phyloP scores from a whole-genome alignment of 495 filamentous ascomycete genomes.

The Sabuloglossum arenarium region DNA sequence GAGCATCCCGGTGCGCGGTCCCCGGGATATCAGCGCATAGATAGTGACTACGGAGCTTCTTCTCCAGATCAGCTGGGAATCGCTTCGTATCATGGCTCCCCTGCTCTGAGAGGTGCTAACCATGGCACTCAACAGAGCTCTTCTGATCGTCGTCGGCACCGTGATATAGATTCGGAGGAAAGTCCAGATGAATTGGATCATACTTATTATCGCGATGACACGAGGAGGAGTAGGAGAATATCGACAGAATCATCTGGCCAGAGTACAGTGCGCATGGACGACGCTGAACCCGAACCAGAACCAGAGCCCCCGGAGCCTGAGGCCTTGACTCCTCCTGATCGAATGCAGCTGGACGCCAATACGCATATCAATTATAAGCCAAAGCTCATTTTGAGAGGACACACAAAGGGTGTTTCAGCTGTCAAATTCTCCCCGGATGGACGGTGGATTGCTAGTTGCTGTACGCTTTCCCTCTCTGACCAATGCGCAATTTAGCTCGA shows the following conservation, averaged over 20 bases:
- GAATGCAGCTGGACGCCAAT: conserved; percentile 4
- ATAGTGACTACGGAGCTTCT: conserved; percentile 6
- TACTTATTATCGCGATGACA: conserved; percentile 9
- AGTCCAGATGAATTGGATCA: conserved; percentile 13
- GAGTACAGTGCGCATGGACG: neutral
- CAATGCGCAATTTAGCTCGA: neutral
- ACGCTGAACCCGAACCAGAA: neutral
- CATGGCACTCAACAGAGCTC: neutral
- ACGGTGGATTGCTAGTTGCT: conserved; percentile 70
- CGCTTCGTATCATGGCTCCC: neutral
- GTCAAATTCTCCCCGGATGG: conserved; percentile 85
- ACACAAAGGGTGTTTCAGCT: conserved; percentile 57
- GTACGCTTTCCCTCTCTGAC: conserved; percentile 20
- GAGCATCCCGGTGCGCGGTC: neutral
- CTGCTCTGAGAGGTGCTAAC: neutral
- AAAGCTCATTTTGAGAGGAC: conserved; percentile 48
- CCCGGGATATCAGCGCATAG: conserved; percentile 5
- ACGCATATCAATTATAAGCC: conserved; percentile 31
- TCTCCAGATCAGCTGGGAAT: conserved; percentile 2
- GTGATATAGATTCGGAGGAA: conserved; percentile 3
- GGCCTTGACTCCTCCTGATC: neutral
- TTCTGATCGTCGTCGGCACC: neutral
- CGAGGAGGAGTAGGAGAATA: conserved; percentile 2
- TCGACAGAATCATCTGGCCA: neutral
- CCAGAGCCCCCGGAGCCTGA: neutral